Evolutionary conservation across 139 green algal genomes (phyloP).

Genomic region (Picochlorum sp.): DNA sequence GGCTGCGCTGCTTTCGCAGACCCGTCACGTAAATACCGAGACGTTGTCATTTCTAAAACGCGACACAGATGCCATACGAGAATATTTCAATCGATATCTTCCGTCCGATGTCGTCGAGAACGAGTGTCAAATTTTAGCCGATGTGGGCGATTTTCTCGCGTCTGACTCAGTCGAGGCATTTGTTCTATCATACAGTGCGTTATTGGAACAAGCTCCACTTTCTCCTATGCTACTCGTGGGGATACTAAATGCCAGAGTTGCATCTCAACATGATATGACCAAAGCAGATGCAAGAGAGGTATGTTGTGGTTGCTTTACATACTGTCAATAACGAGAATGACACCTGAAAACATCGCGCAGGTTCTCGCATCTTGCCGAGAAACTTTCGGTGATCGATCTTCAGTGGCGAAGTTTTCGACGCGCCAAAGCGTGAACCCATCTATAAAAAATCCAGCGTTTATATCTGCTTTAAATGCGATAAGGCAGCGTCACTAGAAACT

Average conservation of each 20-base stretch:
- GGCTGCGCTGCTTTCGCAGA: conserved; percentile 34
- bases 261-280: conserved; percentile 25
- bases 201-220: conserved; percentile 34
- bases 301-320: too few relatives aligned
- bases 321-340: too few relatives aligned
- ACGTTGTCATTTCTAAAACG: conserved; percentile 12
- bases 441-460: not conserved
- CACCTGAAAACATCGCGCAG: too few relatives aligned
- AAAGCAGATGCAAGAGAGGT: conserved; percentile 40
- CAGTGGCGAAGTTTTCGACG: not conserved
- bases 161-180: conserved; percentile 54
- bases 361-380: conserved; percentile 38
- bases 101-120: conserved; percentile 15
- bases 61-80: conserved; percentile 22
- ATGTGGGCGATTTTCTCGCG: conserved; percentile 42
- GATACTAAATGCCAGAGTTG: conserved; percentile 27
- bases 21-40: conserved; percentile 28
- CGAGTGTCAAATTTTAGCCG: conserved; percentile 35
- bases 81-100: conserved; percentile 42
- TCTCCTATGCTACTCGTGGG: conserved; percentile 31
- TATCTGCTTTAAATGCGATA: not conserved
- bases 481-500: too few relatives aligned
- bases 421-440: not conserved
- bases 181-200: conserved; percentile 52
- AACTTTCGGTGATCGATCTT: conserved; percentile 20